Percentiles rank a stretch among this genome's conserved stretches.
Evolutionary conservation across 2,329 filamentous ascomycete species (phyloP).

Genomic region (Neofusicoccum parvum): DNA sequence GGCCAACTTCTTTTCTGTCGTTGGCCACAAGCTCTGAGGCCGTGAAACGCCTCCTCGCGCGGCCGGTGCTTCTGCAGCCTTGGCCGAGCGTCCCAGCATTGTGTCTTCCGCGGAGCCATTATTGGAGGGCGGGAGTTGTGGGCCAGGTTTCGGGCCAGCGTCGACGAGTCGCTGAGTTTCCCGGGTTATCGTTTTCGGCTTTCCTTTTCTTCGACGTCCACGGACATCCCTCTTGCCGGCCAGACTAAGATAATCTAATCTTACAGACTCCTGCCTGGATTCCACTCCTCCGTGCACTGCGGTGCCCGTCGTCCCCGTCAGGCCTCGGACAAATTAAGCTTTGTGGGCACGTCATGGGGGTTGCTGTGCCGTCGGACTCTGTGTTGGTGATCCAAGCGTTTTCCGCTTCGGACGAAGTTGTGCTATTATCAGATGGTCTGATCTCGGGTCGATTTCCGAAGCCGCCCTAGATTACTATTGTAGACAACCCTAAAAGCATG

Average conservation of each 20-base stretch:
- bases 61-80: background rate
- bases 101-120: background rate
- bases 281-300: background rate
- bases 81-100: background rate
- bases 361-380: background rate
- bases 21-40: conserved; percentile 38
- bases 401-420: background rate
- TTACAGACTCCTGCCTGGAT: background rate
- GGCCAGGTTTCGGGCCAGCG: background rate
- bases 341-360: background rate
- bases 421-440: conserved; percentile 1
- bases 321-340: background rate
- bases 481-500: background rate
- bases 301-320: background rate
- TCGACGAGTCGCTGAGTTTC: conserved; percentile 6
- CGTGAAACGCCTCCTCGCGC: background rate
- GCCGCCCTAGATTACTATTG: background rate
- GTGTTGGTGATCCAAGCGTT: background rate
- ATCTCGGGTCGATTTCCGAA: background rate
- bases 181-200: background rate
- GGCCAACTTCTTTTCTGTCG: conserved; percentile 70
- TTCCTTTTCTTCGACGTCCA: conserved; percentile 2
- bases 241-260: background rate
- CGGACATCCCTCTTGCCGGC: background rate
- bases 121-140: conserved; percentile 11